phyloP scores from a whole-genome alignment of 805 yeast genomes.

The Candida boleticola region DNA sequence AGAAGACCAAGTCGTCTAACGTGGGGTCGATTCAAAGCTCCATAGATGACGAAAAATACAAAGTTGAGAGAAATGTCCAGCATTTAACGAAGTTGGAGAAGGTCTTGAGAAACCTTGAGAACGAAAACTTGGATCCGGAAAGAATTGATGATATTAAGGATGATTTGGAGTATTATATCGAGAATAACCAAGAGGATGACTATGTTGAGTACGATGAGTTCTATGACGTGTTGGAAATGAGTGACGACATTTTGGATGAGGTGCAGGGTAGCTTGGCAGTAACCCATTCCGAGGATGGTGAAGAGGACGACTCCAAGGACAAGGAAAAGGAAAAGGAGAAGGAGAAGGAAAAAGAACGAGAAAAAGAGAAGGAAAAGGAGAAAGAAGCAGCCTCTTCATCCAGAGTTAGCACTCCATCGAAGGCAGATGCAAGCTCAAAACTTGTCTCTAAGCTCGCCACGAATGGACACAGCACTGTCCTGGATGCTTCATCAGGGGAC shows the following conservation, averaged over 20 bases:
- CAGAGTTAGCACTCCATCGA: neutral
- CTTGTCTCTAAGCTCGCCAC: neutral
- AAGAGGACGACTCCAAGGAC: neutral
- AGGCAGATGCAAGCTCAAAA: neutral
- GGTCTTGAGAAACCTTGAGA: slow-evolving; percentile 72
- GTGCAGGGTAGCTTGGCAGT: slow-evolving; percentile 24
- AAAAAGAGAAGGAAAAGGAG: neutral
- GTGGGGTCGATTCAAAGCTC: slow-evolving; percentile 44
- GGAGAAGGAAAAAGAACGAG: neutral
- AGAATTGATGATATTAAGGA: slow-evolving; percentile 75
- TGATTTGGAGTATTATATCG: slow-evolving; percentile 90
- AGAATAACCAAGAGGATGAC: slow-evolving; percentile 88
- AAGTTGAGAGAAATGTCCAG: slow-evolving; percentile 70
- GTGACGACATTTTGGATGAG: slow-evolving; percentile 36
- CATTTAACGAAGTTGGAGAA: slow-evolving; percentile 79
- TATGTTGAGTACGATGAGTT: slow-evolving; percentile 92
- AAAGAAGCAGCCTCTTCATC: slow-evolving; percentile 5
- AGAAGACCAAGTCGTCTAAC: slow-evolving; percentile 55
- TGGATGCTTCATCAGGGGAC: neutral
- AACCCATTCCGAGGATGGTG: slow-evolving; percentile 7
- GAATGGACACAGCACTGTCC: neutral
- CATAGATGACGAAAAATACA: slow-evolving; percentile 60
- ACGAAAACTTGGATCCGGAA: slow-evolving; percentile 76
- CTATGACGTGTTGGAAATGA: slow-evolving; percentile 81
- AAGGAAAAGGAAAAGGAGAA: neutral